phyloP scores from a whole-genome alignment of 1,139 yeast genomes.

The Yarrowia galli region DNA sequence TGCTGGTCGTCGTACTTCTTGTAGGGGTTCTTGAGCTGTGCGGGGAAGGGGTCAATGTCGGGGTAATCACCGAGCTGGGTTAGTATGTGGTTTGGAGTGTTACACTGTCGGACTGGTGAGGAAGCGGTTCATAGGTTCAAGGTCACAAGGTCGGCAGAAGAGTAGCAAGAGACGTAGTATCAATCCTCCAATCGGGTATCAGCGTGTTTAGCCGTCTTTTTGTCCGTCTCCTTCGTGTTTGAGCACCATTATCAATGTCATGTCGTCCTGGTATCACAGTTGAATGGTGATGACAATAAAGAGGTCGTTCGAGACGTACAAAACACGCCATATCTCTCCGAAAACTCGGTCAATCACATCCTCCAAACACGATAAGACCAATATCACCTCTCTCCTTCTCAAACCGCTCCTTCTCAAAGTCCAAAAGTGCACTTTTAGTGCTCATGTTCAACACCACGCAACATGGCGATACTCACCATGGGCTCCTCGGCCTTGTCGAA shows the following conservation, averaged over 20 bases:
- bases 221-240: no score
- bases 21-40: constrained; percentile 73
- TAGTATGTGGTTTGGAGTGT: neutral
- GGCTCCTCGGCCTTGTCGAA: constrained; percentile 39
- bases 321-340: no score
- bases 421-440: neutral
- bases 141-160: no score
- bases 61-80: constrained; percentile 58
- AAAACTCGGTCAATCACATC: neutral
- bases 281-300: no score
- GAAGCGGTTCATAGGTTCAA: no score
- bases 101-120: no score
- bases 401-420: neutral
- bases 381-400: neutral
- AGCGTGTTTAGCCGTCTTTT: no score
- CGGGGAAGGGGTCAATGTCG: constrained; percentile 56
- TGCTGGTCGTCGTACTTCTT: constrained; percentile 81
- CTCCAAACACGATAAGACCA: neutral
- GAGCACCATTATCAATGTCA: no score
- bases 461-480: constrained; percentile 27
- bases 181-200: no score
- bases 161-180: no score
- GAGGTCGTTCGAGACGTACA: no score
- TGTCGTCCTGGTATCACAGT: no score
- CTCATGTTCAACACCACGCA: neutral